Evolutionary conservation across 176 grass and related monocot species (phyloP), one percentile per base, ranked within the genome.

Genomic region (Musa acuminata): DNA sequence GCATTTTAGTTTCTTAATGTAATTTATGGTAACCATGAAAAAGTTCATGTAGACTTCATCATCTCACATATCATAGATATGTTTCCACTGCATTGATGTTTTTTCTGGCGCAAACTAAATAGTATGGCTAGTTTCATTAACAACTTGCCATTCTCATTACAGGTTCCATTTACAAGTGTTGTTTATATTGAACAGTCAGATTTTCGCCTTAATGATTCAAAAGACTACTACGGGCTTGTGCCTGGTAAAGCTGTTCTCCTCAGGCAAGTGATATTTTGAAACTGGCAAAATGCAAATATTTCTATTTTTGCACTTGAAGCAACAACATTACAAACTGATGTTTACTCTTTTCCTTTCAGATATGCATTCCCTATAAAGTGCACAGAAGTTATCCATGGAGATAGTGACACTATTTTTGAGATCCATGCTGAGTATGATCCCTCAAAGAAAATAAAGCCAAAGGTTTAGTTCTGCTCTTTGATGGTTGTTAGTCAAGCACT

Each of bases 331-430:
- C 13, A 1, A 17, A 23, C 17, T 52, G 66, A 65, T 52, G 23
- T 4, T 53, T 52, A 66, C 10, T n/a, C 48, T 49, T 73, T 68
- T 62, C 23, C 8, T 69, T 82, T 51, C 76, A 99, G 95, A 83
- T 99, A 99, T 84, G 90, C 90, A n/a, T 99, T 94, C 79, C 95
- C 90, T 43, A 94, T 99, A 82, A 99, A 89, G 81, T 99, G 95
- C 80, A 99, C 88, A 21, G 88, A 90, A 3, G 90, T 99, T 84
- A 81, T 99, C 75, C 85, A 83, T 29, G 95, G 95, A 75, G 75
- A 89, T 64, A 85, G 64, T 67, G 78, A 89, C 78, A 83, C 84
- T 62, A 82, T 94, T 17, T 63, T 89, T 13, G 90, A 99, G 85
- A 89, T 99, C 79, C 90, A 78, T 67, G 95, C 86, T 52, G 88